These are phyloP conservation scores for Lipomyces yamanashiensis DNA, from an alignment of 805 yeast species.

Conservation along the genomic window DNA sequence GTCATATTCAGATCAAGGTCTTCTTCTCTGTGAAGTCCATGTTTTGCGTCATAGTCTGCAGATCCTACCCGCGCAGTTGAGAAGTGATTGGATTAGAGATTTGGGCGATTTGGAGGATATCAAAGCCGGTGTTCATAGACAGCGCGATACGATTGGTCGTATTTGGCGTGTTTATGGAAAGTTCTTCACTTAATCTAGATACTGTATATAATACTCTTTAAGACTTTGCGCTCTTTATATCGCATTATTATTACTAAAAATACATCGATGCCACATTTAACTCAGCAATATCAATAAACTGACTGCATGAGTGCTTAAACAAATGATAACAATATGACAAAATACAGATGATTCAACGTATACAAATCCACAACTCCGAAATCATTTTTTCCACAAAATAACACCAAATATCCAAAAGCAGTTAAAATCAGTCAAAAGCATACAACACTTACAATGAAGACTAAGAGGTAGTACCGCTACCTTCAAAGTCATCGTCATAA, in stretches of 20 bases:
- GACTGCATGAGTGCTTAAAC: no score
- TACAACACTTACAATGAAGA: background rate
- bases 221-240: background rate
- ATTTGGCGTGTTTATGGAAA: slow-evolving; percentile 35
- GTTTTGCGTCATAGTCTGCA: slow-evolving; percentile 58
- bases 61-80: slow-evolving; percentile 54
- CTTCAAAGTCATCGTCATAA: slow-evolving; percentile 18
- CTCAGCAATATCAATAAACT: no score
- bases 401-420: background rate
- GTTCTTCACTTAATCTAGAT: slow-evolving; percentile 5
- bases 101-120: slow-evolving; percentile 60
- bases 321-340: background rate
- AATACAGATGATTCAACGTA: background rate
- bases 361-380: background rate
- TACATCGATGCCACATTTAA: no score
- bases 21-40: slow-evolving; percentile 67
- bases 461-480: slow-evolving; percentile 4
- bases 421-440: background rate
- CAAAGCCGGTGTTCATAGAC: slow-evolving; percentile 47
- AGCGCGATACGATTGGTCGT: slow-evolving; percentile 52
- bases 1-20: slow-evolving; percentile 56
- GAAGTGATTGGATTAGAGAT: slow-evolving; percentile 65
- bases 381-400: background rate
- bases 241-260: no score
- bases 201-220: background rate